These are phyloP conservation scores for Diplodia corticola DNA, from an alignment of 2,329 filamentous ascomycete species.

Conservation along the genomic window DNA sequence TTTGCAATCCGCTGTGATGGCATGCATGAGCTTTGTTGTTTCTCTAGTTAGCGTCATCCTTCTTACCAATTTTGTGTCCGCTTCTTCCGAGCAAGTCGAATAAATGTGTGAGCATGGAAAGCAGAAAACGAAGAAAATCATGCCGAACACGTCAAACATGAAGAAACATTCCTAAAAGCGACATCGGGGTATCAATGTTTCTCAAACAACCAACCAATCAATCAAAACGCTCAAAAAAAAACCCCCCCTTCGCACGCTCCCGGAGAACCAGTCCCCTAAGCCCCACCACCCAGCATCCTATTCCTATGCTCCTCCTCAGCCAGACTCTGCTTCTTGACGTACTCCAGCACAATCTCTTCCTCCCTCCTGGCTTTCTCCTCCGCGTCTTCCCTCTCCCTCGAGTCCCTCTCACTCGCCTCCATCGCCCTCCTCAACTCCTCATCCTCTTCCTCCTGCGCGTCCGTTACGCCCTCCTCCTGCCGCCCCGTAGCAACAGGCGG, in stretches of 20 bases:
- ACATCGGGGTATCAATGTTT: conserved; percentile 7
- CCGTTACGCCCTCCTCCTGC: conserved; percentile 32
- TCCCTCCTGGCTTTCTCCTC: conserved; percentile 52
- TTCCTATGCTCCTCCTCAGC: conserved; percentile 60
- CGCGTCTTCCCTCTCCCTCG: conserved; percentile 27
- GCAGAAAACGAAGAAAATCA: background rate
- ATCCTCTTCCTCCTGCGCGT: conserved; percentile 33
- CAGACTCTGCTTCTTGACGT: conserved; percentile 74
- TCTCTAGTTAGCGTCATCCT: background rate
- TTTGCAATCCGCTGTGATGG: too few species aligned
- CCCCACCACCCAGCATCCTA: conserved; percentile 32
- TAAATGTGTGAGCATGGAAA: background rate
- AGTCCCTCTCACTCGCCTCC: conserved; percentile 31
- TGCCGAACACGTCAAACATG: background rate
- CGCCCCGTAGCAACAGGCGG: conserved; percentile 27
- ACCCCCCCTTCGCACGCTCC: background rate
- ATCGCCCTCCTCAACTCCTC: conserved; percentile 40
- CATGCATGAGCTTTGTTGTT: background rate
- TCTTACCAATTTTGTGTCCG: background rate
- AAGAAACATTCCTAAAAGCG: background rate
- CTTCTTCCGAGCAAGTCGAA: background rate
- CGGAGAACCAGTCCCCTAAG: background rate
- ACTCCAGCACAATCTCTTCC: conserved; percentile 69
- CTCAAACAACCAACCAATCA: background rate
- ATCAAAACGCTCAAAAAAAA: conserved; percentile 13